Percentiles rank a stretch among this genome's conserved stretches.
Conservation (phyloP, 78 protist species). For the Guillardia theta region DNA sequence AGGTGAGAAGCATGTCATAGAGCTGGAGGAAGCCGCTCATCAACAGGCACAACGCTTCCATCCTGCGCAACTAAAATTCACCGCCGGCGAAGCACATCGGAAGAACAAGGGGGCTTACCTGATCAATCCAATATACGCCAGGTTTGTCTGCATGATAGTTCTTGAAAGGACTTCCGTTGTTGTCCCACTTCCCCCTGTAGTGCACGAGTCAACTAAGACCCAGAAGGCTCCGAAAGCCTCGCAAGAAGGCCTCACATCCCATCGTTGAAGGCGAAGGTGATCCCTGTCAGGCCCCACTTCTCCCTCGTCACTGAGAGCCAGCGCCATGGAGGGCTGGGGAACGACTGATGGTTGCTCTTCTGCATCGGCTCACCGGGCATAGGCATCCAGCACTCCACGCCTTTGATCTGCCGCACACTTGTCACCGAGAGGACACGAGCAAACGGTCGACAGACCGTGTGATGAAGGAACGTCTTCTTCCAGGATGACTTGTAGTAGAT, state of each 20-base stretch:
- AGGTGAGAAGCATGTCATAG: too few species aligned
- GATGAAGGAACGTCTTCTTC: not conserved
- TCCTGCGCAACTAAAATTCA: too few species aligned
- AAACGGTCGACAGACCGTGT: not conserved
- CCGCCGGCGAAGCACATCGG: too few species aligned
- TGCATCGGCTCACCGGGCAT: not conserved
- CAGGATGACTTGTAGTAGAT: not conserved
- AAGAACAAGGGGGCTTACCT: too few species aligned
- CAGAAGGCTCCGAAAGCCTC: too few species aligned
- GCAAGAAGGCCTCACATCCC: too few species aligned
- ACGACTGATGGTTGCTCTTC: not conserved
- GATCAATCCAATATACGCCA: not conserved
- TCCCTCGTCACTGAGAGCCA: not conserved
- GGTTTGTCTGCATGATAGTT: not conserved
- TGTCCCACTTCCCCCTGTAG: not conserved
- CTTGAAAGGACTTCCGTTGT: not conserved
- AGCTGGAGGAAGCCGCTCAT: too few species aligned
- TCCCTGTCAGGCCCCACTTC: not conserved
- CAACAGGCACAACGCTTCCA: too few species aligned
- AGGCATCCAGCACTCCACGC: not conserved
- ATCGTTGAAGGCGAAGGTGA: not conserved
- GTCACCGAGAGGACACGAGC: not conserved
- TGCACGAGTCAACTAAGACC: too few species aligned
- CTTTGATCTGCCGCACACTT: not conserved
- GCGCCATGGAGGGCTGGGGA: not conserved